These are phyloP conservation scores for Lizanozyma gosingica DNA, from an alignment of 1,139 yeast genomes.

Conservation along the genomic window DNA sequence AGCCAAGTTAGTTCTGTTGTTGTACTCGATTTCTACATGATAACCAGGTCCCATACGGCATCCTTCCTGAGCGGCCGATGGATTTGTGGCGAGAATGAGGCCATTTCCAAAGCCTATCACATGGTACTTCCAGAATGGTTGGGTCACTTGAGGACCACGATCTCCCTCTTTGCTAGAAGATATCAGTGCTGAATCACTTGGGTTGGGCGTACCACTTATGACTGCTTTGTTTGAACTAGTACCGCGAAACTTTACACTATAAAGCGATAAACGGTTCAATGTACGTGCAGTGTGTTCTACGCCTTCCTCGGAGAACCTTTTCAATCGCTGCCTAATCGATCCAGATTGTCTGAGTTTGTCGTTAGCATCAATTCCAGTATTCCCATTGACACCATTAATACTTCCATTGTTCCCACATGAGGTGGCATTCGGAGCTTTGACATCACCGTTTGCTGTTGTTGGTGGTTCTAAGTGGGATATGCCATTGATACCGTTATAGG, in stretches of 20 bases:
- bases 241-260: background rate
- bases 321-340: slow-evolving; percentile 13
- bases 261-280: background rate
- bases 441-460: too few relatives aligned
- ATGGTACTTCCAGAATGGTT: slow-evolving; percentile 55
- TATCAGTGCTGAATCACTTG: slow-evolving; percentile 3
- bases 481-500: too few relatives aligned
- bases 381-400: too few relatives aligned
- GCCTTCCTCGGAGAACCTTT: background rate
- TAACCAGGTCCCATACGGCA: slow-evolving; percentile 53
- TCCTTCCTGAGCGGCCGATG: slow-evolving; percentile 44
- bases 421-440: too few relatives aligned
- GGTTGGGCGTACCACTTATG: slow-evolving; percentile 5
- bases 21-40: slow-evolving; percentile 31
- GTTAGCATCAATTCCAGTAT: too few relatives aligned
- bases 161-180: background rate
- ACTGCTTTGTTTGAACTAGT: slow-evolving; percentile 2
- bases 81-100: slow-evolving; percentile 51
- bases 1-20: slow-evolving; percentile 6
- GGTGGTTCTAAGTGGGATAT: too few relatives aligned
- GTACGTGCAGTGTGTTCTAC: background rate
- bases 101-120: slow-evolving; percentile 39
- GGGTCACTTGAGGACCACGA: slow-evolving; percentile 5
- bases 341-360: background rate
- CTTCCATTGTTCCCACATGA: too few relatives aligned